phyloP scores from a whole-genome alignment of 176 grass and related monocot genomes.

The Puccinellia tenuiflora region DNA sequence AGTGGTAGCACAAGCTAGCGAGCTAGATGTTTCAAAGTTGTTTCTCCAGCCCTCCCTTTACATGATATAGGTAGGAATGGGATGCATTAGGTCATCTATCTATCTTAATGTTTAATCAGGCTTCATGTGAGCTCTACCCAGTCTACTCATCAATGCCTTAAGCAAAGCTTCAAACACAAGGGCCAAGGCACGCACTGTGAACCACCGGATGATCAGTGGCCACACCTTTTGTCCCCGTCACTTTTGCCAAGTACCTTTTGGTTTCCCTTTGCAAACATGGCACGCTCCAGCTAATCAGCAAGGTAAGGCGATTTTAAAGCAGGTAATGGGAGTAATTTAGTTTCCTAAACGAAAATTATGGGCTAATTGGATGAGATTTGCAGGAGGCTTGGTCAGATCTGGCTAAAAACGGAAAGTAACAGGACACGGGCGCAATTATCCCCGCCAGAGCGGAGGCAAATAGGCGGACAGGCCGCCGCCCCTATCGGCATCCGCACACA shows the following conservation, averaged over 20 bases:
- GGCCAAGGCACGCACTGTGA: background rate
- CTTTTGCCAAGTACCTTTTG: background rate
- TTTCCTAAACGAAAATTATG: background rate
- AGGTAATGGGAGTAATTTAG: background rate
- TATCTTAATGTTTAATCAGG: too few species aligned
- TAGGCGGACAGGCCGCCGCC: background rate
- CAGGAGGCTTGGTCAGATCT: background rate
- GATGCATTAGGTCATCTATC: background rate
- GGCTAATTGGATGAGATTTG: background rate
- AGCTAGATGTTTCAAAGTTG: background rate
- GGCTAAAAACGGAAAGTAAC: background rate
- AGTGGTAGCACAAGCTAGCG: background rate
- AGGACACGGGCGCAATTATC: background rate
- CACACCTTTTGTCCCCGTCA: background rate
- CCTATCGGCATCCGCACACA: background rate
- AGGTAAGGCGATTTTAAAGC: background rate
- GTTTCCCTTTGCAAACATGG: background rate
- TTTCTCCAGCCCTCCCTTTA: background rate
- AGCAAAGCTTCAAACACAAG: slow-evolving; percentile 3
- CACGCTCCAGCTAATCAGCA: background rate
- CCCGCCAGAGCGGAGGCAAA: background rate
- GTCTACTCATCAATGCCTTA: background rate
- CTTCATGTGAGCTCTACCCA: background rate
- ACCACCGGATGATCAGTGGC: background rate
- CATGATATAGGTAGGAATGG: background rate